Conservation (phyloP, 768 basidiomycete species). For the Termitomyces sp. region DNA sequence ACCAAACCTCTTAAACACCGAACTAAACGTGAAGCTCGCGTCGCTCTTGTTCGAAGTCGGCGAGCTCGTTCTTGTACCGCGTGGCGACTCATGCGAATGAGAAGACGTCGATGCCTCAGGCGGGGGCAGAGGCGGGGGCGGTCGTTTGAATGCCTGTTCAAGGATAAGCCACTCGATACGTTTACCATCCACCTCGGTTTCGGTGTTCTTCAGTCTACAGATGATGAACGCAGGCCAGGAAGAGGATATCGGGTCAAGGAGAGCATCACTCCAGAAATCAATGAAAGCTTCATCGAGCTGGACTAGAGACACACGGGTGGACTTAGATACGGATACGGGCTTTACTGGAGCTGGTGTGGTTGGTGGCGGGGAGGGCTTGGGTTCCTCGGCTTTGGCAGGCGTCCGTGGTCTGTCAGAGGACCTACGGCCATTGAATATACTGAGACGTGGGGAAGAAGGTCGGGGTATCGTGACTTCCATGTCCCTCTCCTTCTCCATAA, state of each 20-base stretch:
- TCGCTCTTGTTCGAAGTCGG: conserved; percentile 45
- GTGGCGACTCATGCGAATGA: conserved; percentile 12
- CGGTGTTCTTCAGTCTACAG: conserved; percentile 56
- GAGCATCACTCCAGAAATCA: conserved; percentile 77
- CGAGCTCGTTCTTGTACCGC: conserved; percentile 28
- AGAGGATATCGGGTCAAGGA: conserved; percentile 62
- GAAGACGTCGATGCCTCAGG: conserved; percentile 10
- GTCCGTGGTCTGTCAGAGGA: conserved; percentile 21
- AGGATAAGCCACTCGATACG: conserved; percentile 62
- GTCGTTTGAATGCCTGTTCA: conserved; percentile 51
- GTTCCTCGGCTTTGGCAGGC: conserved; percentile 11
- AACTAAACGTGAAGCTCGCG: conserved; percentile 32
- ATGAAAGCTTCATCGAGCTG: conserved; percentile 78
- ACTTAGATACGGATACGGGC: conserved; percentile 30
- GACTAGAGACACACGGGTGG: conserved; percentile 42
- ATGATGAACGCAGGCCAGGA: conserved; percentile 69
- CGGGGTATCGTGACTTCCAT: conserved; percentile 50
- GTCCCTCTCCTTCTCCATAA: conserved; percentile 57
- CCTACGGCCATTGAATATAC: conserved; percentile 22
- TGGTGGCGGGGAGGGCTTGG: conserved; percentile 12
- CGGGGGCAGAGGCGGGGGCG: conserved; percentile 26
- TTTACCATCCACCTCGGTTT: conserved; percentile 29
- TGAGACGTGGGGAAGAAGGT: conserved; percentile 28
- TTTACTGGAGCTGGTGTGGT: conserved; percentile 14
- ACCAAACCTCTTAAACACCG: conserved; percentile 61